Conservation (phyloP, 371 early-diverging fungal species). For the Blakeslea trispora region DNA sequence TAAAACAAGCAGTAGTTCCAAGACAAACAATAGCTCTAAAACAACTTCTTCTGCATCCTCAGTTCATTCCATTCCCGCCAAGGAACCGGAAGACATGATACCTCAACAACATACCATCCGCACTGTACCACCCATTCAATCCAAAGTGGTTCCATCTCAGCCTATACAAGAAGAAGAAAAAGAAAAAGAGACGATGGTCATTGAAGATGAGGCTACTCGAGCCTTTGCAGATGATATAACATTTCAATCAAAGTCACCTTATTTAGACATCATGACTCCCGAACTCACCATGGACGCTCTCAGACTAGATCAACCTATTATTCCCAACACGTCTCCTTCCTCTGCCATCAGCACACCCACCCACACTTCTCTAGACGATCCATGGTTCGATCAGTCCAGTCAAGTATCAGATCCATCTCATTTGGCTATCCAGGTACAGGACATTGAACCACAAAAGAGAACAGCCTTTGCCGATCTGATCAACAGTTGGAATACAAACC, state of each 20-base stretch:
- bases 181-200: conserved; percentile 28
- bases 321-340: not conserved
- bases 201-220: conserved; percentile 48
- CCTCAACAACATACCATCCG: too few relatives aligned
- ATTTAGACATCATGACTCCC: conserved; percentile 1
- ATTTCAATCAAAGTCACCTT: conserved; percentile 10
- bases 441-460: conserved; percentile 44
- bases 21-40: not conserved
- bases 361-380: conserved; percentile 16
- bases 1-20: conserved; percentile 10
- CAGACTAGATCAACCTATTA: not conserved
- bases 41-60: conserved; percentile 9
- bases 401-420: conserved; percentile 18
- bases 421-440: conserved; percentile 8
- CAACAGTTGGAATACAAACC: conserved; percentile 39
- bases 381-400: conserved; percentile 9
- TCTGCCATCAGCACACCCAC: conserved; percentile 27
- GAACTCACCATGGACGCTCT: conserved; percentile 16
- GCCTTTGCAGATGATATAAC: conserved; percentile 44
- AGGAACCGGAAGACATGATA: too few relatives aligned
- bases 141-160: too few relatives aligned
- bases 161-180: conserved; percentile 12
- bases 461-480: conserved; percentile 51
- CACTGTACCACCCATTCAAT: too few relatives aligned
- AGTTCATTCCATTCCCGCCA: conserved; percentile 4